A percentile compares a stretch with the other conserved stretches of the same genome.
These are phyloP conservation scores for Erysimum cheiranthoides DNA, from an alignment of 345 rosid species.

Conservation along the genomic window DNA sequence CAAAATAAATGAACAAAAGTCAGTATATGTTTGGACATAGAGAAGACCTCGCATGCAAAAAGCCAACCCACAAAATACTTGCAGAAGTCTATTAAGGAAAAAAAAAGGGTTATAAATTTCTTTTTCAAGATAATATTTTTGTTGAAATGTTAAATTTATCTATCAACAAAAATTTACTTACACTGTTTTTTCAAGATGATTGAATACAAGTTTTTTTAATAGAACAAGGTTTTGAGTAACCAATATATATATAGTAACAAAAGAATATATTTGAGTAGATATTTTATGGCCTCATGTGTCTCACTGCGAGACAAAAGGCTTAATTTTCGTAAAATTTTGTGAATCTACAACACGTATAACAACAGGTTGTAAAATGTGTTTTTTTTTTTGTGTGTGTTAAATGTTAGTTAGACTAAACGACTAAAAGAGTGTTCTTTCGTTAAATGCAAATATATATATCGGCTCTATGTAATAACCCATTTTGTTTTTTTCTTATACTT, in stretches of 20 bases:
- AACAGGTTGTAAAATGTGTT: background rate
- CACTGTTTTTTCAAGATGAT: background rate
- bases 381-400: no score
- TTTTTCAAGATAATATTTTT: background rate
- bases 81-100: constrained; percentile 3
- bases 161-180: no score
- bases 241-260: background rate
- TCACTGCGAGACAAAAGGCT: background rate
- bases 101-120: background rate
- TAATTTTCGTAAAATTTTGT: background rate
- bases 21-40: constrained; percentile 41
- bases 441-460: background rate
- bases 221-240: background rate
- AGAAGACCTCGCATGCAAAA: constrained; percentile 45
- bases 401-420: no score
- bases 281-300: background rate
- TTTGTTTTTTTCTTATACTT: no score
- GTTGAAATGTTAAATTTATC: no score
- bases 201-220: background rate
- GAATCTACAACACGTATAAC: background rate
- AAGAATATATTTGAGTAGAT: background rate
- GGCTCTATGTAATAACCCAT: no score
- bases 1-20: background rate
- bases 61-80: constrained; percentile 41
- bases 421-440: background rate